Conservation (phyloP, 1,139 yeast genomes). For the Sugiyamaella castrensis region DNA sequence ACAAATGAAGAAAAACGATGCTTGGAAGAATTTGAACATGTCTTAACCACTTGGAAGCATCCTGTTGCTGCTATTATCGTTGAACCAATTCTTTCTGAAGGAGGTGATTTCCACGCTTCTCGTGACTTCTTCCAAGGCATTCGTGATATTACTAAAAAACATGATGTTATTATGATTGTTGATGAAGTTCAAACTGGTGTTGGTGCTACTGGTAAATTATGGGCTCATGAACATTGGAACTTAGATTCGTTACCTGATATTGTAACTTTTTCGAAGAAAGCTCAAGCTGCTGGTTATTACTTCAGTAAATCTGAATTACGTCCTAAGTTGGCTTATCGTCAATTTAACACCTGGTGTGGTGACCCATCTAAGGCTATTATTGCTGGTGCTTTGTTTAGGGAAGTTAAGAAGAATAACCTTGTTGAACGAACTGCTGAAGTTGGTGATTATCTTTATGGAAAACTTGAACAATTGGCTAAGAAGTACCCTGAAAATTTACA, state of each 20-base stretch:
- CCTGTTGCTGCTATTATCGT: constrained; percentile 76
- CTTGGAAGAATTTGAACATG: constrained; percentile 54
- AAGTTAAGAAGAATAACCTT: constrained; percentile 58
- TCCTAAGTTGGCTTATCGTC: constrained; percentile 73
- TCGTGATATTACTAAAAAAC: constrained; percentile 64
- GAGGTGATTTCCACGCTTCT: constrained; percentile 85
- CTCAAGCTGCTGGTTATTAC: constrained; percentile 83
- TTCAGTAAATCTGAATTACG: constrained; percentile 66
- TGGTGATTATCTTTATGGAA: constrained; percentile 59
- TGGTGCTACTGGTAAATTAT: constrained; percentile 78
- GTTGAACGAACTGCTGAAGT: constrained; percentile 53
- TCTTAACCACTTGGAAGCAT: constrained; percentile 53
- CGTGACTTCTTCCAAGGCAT: constrained; percentile 72
- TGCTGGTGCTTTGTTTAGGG: constrained; percentile 66
- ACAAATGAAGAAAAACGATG: constrained; percentile 65
- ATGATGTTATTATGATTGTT: constrained; percentile 66
- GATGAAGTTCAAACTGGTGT: constrained; percentile 90
- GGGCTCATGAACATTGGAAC: constrained; percentile 86
- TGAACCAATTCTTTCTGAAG: constrained; percentile 84
- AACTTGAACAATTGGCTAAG: constrained; percentile 50
- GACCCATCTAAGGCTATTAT: constrained; percentile 77
- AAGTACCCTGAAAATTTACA: constrained; percentile 51
- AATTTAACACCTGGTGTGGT: constrained; percentile 91
- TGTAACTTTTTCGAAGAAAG: constrained; percentile 81
- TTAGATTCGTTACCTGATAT: constrained; percentile 72